A percentile compares a stretch with the other conserved stretches of the same genome.
phyloP scores from a whole-genome alignment of 768 basidiomycete species.

The Leccinum boreale region DNA sequence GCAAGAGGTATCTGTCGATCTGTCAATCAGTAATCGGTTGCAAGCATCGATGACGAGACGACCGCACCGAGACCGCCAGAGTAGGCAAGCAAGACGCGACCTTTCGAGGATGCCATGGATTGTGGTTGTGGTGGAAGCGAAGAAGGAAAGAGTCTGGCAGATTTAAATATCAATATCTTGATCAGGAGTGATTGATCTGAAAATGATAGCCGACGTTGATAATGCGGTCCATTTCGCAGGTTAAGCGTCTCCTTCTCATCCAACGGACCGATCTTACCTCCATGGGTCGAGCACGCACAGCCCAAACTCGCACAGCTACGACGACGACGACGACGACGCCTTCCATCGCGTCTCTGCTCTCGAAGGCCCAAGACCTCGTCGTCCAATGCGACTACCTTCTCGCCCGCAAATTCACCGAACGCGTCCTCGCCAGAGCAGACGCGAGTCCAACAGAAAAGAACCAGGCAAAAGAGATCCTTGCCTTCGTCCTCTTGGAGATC shows the following conservation, averaged over 20 bases:
- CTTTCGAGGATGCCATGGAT: slow-evolving; percentile 38
- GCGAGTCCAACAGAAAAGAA: slow-evolving; percentile 43
- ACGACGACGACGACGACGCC: slow-evolving; percentile 30
- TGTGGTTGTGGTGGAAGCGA: background rate
- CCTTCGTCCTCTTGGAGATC: slow-evolving; percentile 72
- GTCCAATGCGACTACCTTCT: slow-evolving; percentile 84
- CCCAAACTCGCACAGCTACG: slow-evolving; percentile 29
- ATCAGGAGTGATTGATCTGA: background rate
- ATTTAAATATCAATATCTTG: background rate
- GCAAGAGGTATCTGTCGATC: slow-evolving; percentile 82
- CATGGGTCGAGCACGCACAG: slow-evolving; percentile 58
- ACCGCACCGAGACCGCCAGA: slow-evolving; percentile 93
- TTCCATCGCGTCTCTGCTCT: slow-evolving; percentile 53
- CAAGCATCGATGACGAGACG: background rate
- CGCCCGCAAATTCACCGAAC: slow-evolving; percentile 65
- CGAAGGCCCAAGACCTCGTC: slow-evolving; percentile 79
- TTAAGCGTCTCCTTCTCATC: too few relatives aligned
- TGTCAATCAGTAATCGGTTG: background rate
- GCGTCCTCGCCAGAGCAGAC: slow-evolving; percentile 61
- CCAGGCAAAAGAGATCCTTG: slow-evolving; percentile 77
- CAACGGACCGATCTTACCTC: background rate
- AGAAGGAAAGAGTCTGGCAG: background rate
- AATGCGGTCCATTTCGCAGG: too few relatives aligned
- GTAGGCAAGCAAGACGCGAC: slow-evolving; percentile 95
- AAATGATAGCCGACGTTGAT: background rate